These are phyloP conservation scores for Cardamine resedifolia DNA, from an alignment of 345 rosid genomes.

Conservation along the genomic window DNA sequence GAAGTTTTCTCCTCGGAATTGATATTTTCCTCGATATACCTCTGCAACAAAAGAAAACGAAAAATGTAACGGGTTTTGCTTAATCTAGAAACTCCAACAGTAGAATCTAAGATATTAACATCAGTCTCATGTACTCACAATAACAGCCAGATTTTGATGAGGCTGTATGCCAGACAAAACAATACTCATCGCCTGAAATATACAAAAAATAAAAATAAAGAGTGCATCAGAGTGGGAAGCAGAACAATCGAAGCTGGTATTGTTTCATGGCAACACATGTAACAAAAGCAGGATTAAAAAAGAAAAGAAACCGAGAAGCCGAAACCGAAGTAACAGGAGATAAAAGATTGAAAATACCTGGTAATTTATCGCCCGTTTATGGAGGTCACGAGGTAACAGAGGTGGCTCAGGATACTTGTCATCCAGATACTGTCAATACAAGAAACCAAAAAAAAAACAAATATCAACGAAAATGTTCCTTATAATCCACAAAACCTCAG, in stretches of 20 bases:
- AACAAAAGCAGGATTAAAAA: background rate
- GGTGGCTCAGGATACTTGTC: constrained; percentile 78
- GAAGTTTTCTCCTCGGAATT: constrained; percentile 46
- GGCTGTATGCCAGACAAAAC: constrained; percentile 86
- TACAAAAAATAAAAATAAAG: background rate
- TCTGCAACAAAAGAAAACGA: constrained; percentile 38
- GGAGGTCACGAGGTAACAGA: constrained; percentile 61
- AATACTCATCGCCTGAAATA: constrained; percentile 62
- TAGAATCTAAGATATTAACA: background rate
- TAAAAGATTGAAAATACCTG: constrained; percentile 46
- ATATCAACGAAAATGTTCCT: background rate
- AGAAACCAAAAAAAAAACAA: background rate
- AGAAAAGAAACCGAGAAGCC: background rate
- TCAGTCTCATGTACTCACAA: constrained; percentile 44
- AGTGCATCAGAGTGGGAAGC: background rate
- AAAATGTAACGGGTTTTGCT: background rate
- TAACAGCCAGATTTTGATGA: constrained; percentile 59
- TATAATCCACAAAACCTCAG: background rate
- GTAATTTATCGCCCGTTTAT: constrained; percentile 59
- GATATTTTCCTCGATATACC: constrained; percentile 55
- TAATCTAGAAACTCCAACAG: background rate
- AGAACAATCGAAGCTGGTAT: background rate
- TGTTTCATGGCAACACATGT: constrained; percentile 4
- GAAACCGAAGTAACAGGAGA: background rate
- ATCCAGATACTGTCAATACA: constrained; percentile 61